Percentiles rank a stretch among this genome's conserved stretches.
phyloP scores from a whole-genome alignment of 2,329 filamentous ascomycete genomes.

The Ceratocystis destructans region DNA sequence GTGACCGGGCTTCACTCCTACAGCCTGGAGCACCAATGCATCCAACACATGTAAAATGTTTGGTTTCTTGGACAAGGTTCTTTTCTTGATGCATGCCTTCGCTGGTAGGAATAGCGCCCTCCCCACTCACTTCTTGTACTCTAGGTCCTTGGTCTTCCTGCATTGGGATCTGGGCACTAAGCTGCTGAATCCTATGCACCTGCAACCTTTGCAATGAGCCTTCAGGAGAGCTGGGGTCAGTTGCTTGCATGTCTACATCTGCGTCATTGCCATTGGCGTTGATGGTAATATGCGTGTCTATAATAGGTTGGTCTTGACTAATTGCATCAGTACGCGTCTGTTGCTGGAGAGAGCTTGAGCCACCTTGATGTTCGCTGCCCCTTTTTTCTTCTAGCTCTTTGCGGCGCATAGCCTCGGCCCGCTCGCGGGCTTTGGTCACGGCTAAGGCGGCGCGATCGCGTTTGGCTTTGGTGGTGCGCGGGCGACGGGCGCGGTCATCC shows the following conservation, averaged over 20 bases:
- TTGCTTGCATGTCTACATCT: neutral
- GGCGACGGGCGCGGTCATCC: slow-evolving; percentile 18
- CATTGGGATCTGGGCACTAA: neutral
- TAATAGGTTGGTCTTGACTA: neutral
- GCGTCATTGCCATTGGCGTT: neutral
- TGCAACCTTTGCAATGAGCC: neutral
- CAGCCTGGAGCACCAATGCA: neutral
- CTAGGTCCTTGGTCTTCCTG: neutral
- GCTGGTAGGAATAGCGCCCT: neutral
- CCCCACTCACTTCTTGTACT: neutral
- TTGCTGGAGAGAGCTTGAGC: neutral
- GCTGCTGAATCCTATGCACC: neutral
- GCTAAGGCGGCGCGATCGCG: slow-evolving; percentile 17
- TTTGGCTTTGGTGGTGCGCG: slow-evolving; percentile 19
- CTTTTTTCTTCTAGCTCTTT: neutral
- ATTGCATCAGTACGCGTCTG: neutral
- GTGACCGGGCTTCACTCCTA: neutral
- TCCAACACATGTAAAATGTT: neutral
- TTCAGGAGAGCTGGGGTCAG: neutral
- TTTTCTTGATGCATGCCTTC: neutral
- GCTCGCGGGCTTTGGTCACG: slow-evolving; percentile 16
- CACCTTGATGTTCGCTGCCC: neutral
- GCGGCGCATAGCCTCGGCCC: slow-evolving; percentile 12
- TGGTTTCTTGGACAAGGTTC: neutral
- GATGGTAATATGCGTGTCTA: neutral